phyloP scores from a whole-genome alignment of 1,284 basidiomycete genomes.

The Vanrija sp. region DNA sequence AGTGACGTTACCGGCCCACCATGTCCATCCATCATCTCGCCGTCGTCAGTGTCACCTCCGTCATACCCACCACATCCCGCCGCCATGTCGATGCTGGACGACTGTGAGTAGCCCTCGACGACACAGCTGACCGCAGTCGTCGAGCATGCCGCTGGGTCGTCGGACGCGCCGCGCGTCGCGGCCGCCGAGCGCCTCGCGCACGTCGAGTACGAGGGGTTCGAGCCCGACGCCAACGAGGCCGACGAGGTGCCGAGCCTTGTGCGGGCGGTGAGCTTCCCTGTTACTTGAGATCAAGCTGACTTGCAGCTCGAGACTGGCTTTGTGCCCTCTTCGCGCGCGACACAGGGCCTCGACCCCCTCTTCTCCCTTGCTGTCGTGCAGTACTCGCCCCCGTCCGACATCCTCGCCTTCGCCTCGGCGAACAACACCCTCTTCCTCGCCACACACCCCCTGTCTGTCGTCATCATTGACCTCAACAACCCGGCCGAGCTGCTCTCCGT shows the following conservation, averaged over 20 bases:
- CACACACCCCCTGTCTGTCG: constrained; percentile 67
- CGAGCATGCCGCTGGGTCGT: constrained; percentile 65
- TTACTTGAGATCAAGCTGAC: constrained; percentile 3
- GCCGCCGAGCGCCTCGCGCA: constrained; percentile 53
- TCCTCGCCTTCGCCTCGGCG: constrained; percentile 73
- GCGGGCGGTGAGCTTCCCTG: constrained; percentile 22
- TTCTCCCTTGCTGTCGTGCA: constrained; percentile 85
- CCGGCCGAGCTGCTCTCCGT: constrained; percentile 75
- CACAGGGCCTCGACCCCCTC: constrained; percentile 57
- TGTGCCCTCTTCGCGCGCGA: constrained; percentile 38
- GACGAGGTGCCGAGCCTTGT: constrained; percentile 30
- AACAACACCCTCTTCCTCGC: constrained; percentile 84
- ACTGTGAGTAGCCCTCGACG: constrained; percentile 58
- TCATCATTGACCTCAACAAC: constrained; percentile 78
- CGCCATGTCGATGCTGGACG: constrained; percentile 67
- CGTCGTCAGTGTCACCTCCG: background rate
- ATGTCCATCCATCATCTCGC: too few species aligned
- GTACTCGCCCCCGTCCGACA: constrained; percentile 74
- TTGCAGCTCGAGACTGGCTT: constrained; percentile 50
- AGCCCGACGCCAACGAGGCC: constrained; percentile 54
- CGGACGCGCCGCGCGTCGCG: constrained; percentile 33
- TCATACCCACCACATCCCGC: background rate
- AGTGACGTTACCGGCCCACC: background rate
- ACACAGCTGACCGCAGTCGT: constrained; percentile 58
- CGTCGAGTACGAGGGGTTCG: constrained; percentile 81